These are phyloP conservation scores for Uronychia setigera DNA, from an alignment of 73 alveolate genomes.

Conservation along the genomic window DNA sequence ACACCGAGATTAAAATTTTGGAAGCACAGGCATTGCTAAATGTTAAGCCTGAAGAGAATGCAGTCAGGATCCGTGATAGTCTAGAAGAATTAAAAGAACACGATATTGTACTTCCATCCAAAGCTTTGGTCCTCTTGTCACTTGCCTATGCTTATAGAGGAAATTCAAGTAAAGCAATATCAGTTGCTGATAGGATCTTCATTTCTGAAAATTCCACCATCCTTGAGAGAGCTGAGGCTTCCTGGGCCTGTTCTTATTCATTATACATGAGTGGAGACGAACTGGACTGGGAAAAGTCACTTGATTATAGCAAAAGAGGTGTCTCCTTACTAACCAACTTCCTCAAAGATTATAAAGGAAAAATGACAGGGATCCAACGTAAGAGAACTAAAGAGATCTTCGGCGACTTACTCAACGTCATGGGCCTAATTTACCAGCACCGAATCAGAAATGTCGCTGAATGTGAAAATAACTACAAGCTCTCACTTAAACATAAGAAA, in stretches of 20 bases:
- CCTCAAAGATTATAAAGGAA: neutral
- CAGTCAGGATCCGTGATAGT: neutral
- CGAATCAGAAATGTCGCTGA: neutral
- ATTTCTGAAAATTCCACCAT: neutral
- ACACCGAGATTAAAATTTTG: neutral
- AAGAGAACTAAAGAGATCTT: slow-evolving; percentile 19
- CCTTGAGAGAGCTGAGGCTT: slow-evolving; percentile 29
- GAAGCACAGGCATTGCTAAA: neutral
- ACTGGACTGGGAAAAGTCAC: slow-evolving; percentile 9
- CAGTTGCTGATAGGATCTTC: slow-evolving; percentile 3
- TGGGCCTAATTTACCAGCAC: slow-evolving; percentile 9
- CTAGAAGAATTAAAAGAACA: slow-evolving; percentile 3
- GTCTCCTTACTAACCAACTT: neutral
- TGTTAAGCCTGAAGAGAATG: slow-evolving; percentile 4
- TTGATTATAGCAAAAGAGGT: slow-evolving; percentile 2
- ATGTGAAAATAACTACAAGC: slow-evolving; percentile 2
- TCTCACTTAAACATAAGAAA: slow-evolving; percentile 5
- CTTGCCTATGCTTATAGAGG: slow-evolving; percentile 27
- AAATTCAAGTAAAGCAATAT: neutral
- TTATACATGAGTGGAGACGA: neutral
- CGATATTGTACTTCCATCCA: slow-evolving; percentile 2
- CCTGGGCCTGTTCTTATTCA: slow-evolving; percentile 12
- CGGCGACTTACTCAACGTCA: neutral
- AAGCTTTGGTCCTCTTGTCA: slow-evolving; percentile 3
- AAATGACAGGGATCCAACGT: neutral